Base-by-base conservation (phyloP, 2,329 filamentous ascomycete species). In the Pseudogymnoascus sp. region DNA sequence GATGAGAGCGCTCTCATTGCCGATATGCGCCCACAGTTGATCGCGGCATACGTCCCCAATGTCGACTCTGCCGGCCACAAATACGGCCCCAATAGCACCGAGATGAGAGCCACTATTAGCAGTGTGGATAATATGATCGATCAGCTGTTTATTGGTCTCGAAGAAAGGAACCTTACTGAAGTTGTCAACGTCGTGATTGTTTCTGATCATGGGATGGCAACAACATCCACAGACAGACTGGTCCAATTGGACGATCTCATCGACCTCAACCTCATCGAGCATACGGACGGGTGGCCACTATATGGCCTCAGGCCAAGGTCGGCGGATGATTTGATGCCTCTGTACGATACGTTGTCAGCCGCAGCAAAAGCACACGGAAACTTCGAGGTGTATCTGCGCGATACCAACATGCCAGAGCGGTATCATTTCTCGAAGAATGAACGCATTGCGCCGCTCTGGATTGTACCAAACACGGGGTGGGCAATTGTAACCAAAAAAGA, bases 161-260 rank as follows among this genome's bases (percentile, higher is more conserved):
- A 93, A 65, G 77, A 83, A 55, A 87, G 95, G 59, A 97, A 97
- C 72, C 77, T 99, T 60, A 96, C 92, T 0, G 73, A 88, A 18
- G 89, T 99, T 64, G 91, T 97, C 71, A 99, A 99, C 68, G 83
- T 99, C 6, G 87, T 99, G 35, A 83, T 99, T n/a, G 93, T 99
- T 2, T 97, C 92, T 0, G 95, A 99, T 73, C 95, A 99, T 73
- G 95, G 95, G 60, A 99, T 99, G 95, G 95, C 95, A 1, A 96
- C 92, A 0, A 97, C 95, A 0, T 90, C 93, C 64, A 85, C 83
- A 0, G 81, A 86, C 16, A 84, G 95, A 9, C 79, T 97, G 52
- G 83, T 97, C 25, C 95, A 97, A 75, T 80, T 97, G 2, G 95
- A 99, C 66, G 91, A 97, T 71, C 77, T 97, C 3, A 81, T 97